Conservation (phyloP, 371 early-diverging fungal species). For the Nematocida sp. region DNA sequence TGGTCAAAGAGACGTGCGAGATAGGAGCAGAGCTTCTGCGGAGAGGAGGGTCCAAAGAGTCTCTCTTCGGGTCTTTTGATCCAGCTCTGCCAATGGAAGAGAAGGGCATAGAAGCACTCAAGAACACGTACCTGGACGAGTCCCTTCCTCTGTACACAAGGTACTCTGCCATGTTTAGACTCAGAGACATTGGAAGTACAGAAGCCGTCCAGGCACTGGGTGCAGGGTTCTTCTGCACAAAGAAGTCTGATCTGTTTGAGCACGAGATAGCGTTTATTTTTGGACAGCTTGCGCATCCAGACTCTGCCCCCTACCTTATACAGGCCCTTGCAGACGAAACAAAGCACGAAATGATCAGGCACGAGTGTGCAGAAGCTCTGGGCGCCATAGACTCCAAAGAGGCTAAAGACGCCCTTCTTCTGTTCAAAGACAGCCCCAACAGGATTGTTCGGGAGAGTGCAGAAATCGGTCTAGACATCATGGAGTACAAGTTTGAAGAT, state of each 20-base stretch:
- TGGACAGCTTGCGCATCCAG: constrained; percentile 89
- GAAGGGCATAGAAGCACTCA: constrained; percentile 75
- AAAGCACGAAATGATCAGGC: constrained; percentile 90
- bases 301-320: constrained; percentile 75
- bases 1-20: constrained; percentile 74
- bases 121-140: constrained; percentile 69
- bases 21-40: constrained; percentile 43
- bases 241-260: constrained; percentile 73
- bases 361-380: constrained; percentile 96
- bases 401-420: constrained; percentile 70
- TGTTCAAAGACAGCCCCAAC: constrained; percentile 71
- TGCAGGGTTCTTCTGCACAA: constrained; percentile 70
- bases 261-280: constrained; percentile 95
- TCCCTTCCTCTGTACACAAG: constrained; percentile 75
- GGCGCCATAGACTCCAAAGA: constrained; percentile 92
- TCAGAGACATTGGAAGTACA: constrained; percentile 74
- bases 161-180: constrained; percentile 93
- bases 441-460: constrained; percentile 87
- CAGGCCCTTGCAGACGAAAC: constrained; percentile 68
- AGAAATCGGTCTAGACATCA: constrained; percentile 90
- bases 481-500: constrained; percentile 70
- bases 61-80: constrained; percentile 58
- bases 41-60: constrained; percentile 32
- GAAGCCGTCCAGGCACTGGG: constrained; percentile 78
- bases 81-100: constrained; percentile 58